A percentile compares a stretch with the other conserved stretches of the same genome.
Conservation (phyloP, 2,329 filamentous ascomycete genomes). For the Ceratocystis cacaofunesta region DNA sequence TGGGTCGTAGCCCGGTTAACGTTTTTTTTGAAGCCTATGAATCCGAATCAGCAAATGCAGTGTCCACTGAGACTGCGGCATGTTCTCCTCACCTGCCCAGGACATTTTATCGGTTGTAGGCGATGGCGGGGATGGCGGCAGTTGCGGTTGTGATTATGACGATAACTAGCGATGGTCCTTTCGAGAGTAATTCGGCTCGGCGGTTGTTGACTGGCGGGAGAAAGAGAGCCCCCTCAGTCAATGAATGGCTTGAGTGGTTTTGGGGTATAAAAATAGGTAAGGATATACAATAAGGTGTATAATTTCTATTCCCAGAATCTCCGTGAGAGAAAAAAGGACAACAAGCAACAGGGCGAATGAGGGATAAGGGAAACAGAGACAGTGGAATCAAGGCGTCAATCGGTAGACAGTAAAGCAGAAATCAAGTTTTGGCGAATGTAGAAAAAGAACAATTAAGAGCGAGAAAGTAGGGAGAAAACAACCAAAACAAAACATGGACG, state of each 20-base stretch:
- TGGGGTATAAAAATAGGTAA: conserved; percentile 5
- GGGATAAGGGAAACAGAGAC: not conserved
- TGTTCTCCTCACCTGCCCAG: conserved; percentile 45
- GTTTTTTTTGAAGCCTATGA: conserved; percentile 53
- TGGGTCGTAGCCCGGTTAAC: conserved; percentile 97
- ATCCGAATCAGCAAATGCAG: conserved; percentile 21
- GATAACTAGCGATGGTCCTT: not conserved
- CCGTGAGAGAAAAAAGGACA: not conserved
- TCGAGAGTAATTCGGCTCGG: not conserved
- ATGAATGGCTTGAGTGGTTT: conserved; percentile 1
- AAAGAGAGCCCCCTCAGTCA: not conserved
- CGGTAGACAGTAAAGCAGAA: not conserved
- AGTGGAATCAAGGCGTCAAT: not conserved
- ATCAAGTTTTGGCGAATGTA: not conserved
- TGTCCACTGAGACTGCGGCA: not conserved
- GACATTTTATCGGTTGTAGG: conserved; percentile 37
- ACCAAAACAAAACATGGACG: not conserved
- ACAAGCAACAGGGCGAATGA: not conserved
- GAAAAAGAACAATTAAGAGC: not conserved
- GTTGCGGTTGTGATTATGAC: not conserved
- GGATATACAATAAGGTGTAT: not conserved
- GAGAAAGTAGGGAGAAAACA: not conserved
- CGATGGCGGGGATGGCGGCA: not conserved
- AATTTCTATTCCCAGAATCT: not conserved
- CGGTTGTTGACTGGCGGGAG: not conserved